phyloP scores from a whole-genome alignment of 441 rosid genomes.

The Croton laevigatus region DNA sequence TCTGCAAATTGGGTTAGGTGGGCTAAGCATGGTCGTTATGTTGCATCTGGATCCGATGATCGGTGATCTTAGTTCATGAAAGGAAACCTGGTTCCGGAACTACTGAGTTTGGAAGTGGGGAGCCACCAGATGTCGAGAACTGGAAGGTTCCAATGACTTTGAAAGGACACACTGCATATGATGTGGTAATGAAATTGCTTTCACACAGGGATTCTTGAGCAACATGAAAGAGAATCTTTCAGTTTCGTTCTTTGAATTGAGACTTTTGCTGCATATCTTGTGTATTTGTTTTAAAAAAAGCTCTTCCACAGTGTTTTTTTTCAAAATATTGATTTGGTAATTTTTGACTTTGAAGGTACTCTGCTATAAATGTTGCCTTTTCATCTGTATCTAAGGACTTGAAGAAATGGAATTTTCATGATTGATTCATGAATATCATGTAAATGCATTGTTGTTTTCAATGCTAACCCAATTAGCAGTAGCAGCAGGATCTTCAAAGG shows the following conservation, averaged over 20 bases:
- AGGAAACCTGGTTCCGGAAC: slow-evolving; percentile 98
- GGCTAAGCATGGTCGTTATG: slow-evolving; percentile 88
- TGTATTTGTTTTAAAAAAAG: background rate
- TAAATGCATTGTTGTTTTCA: slow-evolving; percentile 41
- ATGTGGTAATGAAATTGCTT: slow-evolving; percentile 75
- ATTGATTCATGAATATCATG: slow-evolving; percentile 21
- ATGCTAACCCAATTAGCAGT: too few species aligned
- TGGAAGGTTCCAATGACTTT: slow-evolving; percentile 97
- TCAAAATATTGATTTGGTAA: background rate
- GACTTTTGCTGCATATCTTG: slow-evolving; percentile 2
- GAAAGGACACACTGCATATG: slow-evolving; percentile 97
- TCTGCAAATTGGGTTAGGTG: slow-evolving; percentile 98
- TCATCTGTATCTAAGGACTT: background rate
- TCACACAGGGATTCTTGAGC: slow-evolving; percentile 9
- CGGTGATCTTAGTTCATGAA: slow-evolving; percentile 85
- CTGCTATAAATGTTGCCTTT: background rate
- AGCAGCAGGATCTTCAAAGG: too few species aligned
- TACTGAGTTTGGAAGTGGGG: slow-evolving; percentile 97
- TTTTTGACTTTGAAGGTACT: background rate
- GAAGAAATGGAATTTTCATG: background rate
- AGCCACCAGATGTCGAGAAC: slow-evolving; percentile 94
- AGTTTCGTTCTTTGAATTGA: background rate
- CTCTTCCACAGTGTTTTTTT: too few species aligned
- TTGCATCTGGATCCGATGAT: slow-evolving; percentile 98
- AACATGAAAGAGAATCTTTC: background rate